phyloP scores from a whole-genome alignment of 768 basidiomycete species.

The Termitomyces sp. region DNA sequence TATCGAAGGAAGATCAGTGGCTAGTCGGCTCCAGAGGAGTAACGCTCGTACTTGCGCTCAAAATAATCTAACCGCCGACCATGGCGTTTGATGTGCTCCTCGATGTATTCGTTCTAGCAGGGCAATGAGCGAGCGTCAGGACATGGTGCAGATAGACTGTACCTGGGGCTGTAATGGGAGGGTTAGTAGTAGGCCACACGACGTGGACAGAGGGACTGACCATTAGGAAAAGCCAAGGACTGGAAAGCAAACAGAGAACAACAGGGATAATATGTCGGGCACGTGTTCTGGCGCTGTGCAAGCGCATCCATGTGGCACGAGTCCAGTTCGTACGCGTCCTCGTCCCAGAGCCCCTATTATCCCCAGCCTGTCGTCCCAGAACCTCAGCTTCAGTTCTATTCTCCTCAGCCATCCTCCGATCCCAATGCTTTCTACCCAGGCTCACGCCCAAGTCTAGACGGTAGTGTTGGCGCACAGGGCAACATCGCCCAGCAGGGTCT shows the following conservation, averaged over 20 bases:
- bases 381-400: constrained; percentile 74
- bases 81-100: constrained; percentile 97
- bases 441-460: constrained; percentile 76
- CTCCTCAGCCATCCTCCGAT: constrained; percentile 45
- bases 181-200: constrained; percentile 4
- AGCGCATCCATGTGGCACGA: constrained; percentile 71
- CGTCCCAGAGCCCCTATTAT: constrained; percentile 61
- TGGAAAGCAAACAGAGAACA: constrained; percentile 25
- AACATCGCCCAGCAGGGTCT: constrained; percentile 43
- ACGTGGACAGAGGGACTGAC: constrained; percentile 25
- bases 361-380: constrained; percentile 47
- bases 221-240: constrained; percentile 33
- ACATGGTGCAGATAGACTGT: constrained; percentile 1
- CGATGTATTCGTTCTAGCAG: constrained; percentile 94
- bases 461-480: constrained; percentile 55
- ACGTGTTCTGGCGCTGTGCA: constrained; percentile 26
- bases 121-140: not conserved
- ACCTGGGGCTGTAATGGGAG: constrained; percentile 62
- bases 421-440: constrained; percentile 62
- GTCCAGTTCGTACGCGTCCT: constrained; percentile 55
- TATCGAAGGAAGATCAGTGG: constrained; percentile 22
- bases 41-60: constrained; percentile 77
- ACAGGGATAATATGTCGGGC: constrained; percentile 18
- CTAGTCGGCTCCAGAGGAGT: not conserved
- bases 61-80: constrained; percentile 94